Evolutionary conservation across 495 filamentous ascomycete species (phyloP), one percentile per base, ranked within the genome.

Genomic region (Aspergillus conjunctus): DNA sequence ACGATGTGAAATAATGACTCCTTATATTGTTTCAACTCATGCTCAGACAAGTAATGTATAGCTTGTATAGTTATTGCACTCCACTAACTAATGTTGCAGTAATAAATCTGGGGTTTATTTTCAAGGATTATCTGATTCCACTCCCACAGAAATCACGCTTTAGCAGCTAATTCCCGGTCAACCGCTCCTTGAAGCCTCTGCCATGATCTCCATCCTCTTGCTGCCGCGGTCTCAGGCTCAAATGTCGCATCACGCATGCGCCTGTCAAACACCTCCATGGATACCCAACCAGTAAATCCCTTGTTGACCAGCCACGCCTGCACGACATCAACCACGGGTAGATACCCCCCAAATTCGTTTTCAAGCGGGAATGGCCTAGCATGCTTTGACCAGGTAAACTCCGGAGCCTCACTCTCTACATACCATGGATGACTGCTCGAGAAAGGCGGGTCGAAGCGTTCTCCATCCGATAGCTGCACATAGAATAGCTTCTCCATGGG

Each of bases 311-410:
- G 78, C 65, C 91, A 83, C 4, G 85, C 82, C 59, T 73, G 55
- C 3, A 63, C 67, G 32, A 74, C 58, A 30, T 75, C 66, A 12
- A 51, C 18, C 12, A 75, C 58, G 12, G 89, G 89, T 34, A 92
- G 71, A 65, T 91, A 91, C 0, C 81, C 89, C 0, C 88, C 88
- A 0, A 77, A 63, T 8, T 84, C 75, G 37, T 78, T 71, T 66
- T 91, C 88, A 32, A 84, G 81, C 56, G 88, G 86, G 63, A 91
- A 92, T 9, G 91, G 71, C 20, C 88, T 71, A 59, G 85, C 87
- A 71, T 91, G 90, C 30, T 87, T 78, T 12, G 85, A 88, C 90
- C 90, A 92, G 61, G 84, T 90, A 85, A 92, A 90, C 22, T 87
- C 72, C 10, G 84, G 73, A 43, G 85, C 84, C 72, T 91, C 87